Base-by-base conservation (phyloP, 192 early-diverging fungal species). In the Podila verticillata region DNA sequence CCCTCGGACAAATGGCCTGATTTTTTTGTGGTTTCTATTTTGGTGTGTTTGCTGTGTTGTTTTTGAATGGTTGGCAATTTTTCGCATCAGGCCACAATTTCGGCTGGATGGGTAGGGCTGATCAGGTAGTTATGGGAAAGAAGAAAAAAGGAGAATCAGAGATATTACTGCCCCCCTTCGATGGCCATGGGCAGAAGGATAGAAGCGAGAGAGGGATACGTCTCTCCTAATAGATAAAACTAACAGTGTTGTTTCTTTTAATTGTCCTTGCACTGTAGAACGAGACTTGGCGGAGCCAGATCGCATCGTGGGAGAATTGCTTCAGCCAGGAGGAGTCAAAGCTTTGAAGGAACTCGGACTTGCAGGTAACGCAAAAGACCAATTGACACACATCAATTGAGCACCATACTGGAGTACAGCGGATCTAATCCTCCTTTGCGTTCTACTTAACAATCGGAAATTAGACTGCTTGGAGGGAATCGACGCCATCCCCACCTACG, bases 241-340 rank as follows among this genome's bases (percentile, higher is more conserved):
- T 54, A 54, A 54, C 51, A 6, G 48, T 4, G 48, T 51, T n/a
- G 51, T 54, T 54, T 2, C 17, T 9, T 54, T n/a, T 26, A n/a
- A 12, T 39, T 2, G 57, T 24, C 19, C 7, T 84, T 67, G 24
- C 2, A 44, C 39, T 12, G 0, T 88, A 66, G 98, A 99, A 75
- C 87, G 96, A 68, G 96, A 95, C 81, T 90, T 96, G 89, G 87
- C 59, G 67, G 95, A 98, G 79, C 98, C 98, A 2, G 96, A 99
- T 85, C 93, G 98, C 56, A 98, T 99, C 68, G 98, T 99, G 26
- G 98, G 98, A 47, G 98, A 99, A 82, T 84, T 98, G 31, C 85
- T 99, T 81, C 98, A 99, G 84, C 98, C 98, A 19, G 93, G 96
- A 12, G 98, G 98, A 61, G 89, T 94, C 61, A 88, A 91, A 70